Evolutionary conservation across 768 basidiomycete species (phyloP).

Genomic region (Pulveroboletus sp.): DNA sequence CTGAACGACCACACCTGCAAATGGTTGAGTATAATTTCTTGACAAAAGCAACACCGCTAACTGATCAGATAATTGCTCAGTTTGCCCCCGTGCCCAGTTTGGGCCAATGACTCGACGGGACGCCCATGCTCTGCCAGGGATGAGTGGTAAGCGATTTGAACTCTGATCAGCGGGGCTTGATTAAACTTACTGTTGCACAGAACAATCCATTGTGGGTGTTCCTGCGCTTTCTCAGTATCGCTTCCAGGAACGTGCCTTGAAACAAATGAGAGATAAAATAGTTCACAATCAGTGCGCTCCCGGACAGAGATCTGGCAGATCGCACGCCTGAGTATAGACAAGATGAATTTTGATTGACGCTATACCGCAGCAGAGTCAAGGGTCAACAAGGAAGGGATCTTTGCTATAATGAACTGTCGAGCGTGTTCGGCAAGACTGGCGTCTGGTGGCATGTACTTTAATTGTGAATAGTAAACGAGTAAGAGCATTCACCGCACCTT

Average conservation of each 20-base stretch:
- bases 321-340: conserved; percentile 8
- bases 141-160: background rate
- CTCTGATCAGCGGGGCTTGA: background rate
- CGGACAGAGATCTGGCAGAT: conserved; percentile 55
- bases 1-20: conserved; percentile 32
- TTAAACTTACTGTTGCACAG: conserved; percentile 57
- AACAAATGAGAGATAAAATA: conserved; percentile 76
- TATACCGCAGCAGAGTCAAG: conserved; percentile 68
- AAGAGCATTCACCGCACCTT: conserved; percentile 38
- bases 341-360: conserved; percentile 3
- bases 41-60: conserved; percentile 22
- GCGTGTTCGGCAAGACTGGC: conserved; percentile 35
- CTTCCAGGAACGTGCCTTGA: conserved; percentile 41
- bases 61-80: conserved; percentile 63
- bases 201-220: conserved; percentile 64
- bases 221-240: conserved; percentile 41
- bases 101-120: conserved; percentile 37
- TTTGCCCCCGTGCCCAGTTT: conserved; percentile 41
- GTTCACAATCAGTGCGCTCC: conserved; percentile 78
- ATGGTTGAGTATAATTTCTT: conserved; percentile 5
- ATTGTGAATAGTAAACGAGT: conserved; percentile 2
- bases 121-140: conserved; percentile 53
- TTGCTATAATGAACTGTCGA: conserved; percentile 65
- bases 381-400: conserved; percentile 55
- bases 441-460: conserved; percentile 28